A percentile compares a stretch with the other conserved stretches of the same genome.
Evolutionary conservation across 345 rosid species (phyloP).

Genomic region (Eucalyptus fibrosa): DNA sequence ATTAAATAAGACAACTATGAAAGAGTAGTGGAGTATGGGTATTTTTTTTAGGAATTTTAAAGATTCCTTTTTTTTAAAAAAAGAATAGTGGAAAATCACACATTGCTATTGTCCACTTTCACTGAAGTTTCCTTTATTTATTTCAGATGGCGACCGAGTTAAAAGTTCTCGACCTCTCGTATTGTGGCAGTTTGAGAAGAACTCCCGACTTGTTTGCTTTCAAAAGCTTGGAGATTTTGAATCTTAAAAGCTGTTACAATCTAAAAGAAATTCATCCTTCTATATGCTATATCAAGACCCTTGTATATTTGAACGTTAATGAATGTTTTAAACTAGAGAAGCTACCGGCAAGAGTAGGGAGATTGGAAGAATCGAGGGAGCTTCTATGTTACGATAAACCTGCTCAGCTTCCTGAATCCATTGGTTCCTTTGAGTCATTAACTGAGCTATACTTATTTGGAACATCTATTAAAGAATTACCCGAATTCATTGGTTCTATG

Average conservation of each 20-base stretch:
- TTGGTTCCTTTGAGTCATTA: background rate
- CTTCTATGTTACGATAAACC: too few species aligned
- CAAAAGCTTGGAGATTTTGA: background rate
- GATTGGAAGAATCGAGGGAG: too few species aligned
- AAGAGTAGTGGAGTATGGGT: background rate
- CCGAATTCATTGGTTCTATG: background rate
- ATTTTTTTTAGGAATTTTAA: too few species aligned
- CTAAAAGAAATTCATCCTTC: background rate
- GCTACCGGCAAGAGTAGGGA: too few species aligned
- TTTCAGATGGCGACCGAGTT: too few species aligned
- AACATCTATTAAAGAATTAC: background rate
- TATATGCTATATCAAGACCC: background rate
- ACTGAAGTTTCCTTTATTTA: too few species aligned
- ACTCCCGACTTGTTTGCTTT: background rate
- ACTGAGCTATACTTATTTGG: fast-evolving
- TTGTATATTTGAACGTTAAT: fast-evolving
- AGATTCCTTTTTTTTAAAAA: too few species aligned
- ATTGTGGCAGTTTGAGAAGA: fast-evolving
- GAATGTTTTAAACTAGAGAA: fast-evolving
- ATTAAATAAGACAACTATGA: background rate
- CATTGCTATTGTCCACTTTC: too few species aligned
- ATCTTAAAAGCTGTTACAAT: fast-evolving
- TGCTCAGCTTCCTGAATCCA: background rate
- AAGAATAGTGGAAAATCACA: background rate
- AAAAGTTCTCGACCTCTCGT: too few species aligned